Evolutionary conservation across 495 filamentous ascomycete species (phyloP), one percentile per base, ranked within the genome.

Genomic region (Neurospora hispaniola): DNA sequence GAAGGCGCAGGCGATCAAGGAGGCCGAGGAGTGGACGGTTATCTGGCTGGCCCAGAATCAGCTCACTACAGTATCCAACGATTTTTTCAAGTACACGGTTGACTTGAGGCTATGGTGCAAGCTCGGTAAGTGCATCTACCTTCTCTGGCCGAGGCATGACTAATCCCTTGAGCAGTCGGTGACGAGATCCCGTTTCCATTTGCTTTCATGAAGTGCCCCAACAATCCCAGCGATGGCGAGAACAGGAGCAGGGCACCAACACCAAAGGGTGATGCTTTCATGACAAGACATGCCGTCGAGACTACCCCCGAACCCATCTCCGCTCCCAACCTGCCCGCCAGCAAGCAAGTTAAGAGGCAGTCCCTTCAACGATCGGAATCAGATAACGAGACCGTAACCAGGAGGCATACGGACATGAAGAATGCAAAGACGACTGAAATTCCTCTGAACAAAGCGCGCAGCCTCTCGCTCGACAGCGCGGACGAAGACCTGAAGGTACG

Each of bases 61-160:
- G 16, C 73, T 71, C 66, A 69, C 62, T 62, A 69, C 72, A 6
- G 75, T 79, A 23, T 71, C 73, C 70, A 78, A 72, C 74, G 78
- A 79, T 1, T 73, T 78, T 41, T 79, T 79, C 78, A 79, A 77
- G 72, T 79, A 76, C 75, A 75, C 74, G 2, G 79, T 79, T 18
- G 79, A 80, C 66, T 71, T 66, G 12, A 74, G 75, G 0, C 35
- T 80, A 27, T 80, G 79, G 79, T 48, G 46, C 9, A 74, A 69
- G 5, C 72, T 77, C 41, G 76, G 79, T 80, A 70, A 6, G 72
- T 75, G 0, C 9, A 35, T 42, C 35, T 27, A 35, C 35, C 54
- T 18, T 18, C 5, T 3, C 5, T 35, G 54, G 23, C 54, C 9
- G 27, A 66, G 54, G 12, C 27, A 16, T n/a, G 31, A 16, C 48